Evolutionary conservation across 2,329 filamentous ascomycete species (phyloP), one percentile per base, ranked within the genome.

Genomic region (Pseudocercospora macadamiae): DNA sequence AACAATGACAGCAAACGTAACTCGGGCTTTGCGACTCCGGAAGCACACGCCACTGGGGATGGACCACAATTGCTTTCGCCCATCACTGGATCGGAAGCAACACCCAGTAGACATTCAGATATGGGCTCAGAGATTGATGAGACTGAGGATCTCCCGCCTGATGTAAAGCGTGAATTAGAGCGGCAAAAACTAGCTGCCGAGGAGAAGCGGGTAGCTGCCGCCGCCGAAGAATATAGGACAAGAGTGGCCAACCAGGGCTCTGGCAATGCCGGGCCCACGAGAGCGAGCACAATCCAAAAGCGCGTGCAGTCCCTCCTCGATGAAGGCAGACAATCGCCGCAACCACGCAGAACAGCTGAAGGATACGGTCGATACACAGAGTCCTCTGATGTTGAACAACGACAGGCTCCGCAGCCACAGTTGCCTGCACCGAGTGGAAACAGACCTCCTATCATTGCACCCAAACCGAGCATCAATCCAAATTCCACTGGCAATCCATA

Each of bases 81-180:
- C 0, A 90, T 93, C 52, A 85, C 86, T 3, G 89, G 89, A 9
- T 92, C 89, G 0, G 91, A 92, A 70, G 86, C 86, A 1, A 89
- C 89, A 0, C 86, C 87, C 58, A 83, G 83, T 34, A 80, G 82
- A 49, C 89, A 83, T 65, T 67, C 58, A 6, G 65, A 61, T 51
- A 62, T 89, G 64, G 59, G 62, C 30, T 80, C 83, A 45, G 81
- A 83, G 1, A 77, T 85, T 12, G 84, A 87, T 23, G 86, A 90
- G 51, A 82, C 82, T 1, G 87, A 91, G 60, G 86, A 90, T 53
- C 75, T 96, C 70, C 87, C 91, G 0, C 91, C 93, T 0, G 93
- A 97, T 74, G 89, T 95, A 80, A 87, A 91, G 51, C 88, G 95
- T 28, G 95, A 99, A 72, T 81, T 96, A 14, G 95, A 99, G 75